phyloP scores from a whole-genome alignment of 1,284 basidiomycete species.

The Apiotrichum siamense region DNA sequence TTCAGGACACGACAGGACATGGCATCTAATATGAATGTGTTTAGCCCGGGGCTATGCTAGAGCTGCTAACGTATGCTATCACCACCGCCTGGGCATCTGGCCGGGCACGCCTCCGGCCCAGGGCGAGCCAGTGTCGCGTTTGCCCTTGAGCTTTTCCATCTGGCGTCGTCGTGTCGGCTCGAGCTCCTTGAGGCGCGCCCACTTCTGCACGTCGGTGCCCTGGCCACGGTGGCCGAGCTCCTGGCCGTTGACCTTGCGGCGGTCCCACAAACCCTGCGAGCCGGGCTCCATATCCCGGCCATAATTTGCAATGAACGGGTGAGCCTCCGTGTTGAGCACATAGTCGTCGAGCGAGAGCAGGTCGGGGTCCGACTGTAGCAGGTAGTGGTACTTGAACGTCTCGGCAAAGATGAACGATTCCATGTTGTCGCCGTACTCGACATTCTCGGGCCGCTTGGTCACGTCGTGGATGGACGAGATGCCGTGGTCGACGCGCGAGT shows the following conservation, averaged over 20 bases:
- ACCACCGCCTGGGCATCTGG: no score
- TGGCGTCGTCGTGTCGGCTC: conserved; percentile 2
- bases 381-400: conserved; percentile 53
- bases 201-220: conserved; percentile 46
- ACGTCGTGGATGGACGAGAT: conserved; percentile 50
- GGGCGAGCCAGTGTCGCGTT: no score
- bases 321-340: conserved; percentile 53
- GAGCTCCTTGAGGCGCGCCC: conserved; percentile 24
- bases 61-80: no score
- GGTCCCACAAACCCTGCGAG: conserved; percentile 32
- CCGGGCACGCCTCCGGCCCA: no score
- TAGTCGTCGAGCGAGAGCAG: conserved; percentile 55
- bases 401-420: conserved; percentile 55
- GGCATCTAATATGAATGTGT: no score
- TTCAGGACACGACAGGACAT: no score
- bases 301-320: conserved; percentile 41
- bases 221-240: conserved; percentile 35
- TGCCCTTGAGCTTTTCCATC: no score
- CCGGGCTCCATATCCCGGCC: conserved; percentile 29
- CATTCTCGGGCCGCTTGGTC: conserved; percentile 30
- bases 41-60: no score
- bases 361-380: conserved; percentile 52
- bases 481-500: conserved; percentile 42
- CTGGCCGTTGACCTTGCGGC: conserved; percentile 5
- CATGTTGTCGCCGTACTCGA: conserved; percentile 42